Evolutionary conservation across 2,329 filamentous ascomycete species (phyloP), one percentile per base, ranked within the genome.

Genomic region (Karstenula rhodostoma): DNA sequence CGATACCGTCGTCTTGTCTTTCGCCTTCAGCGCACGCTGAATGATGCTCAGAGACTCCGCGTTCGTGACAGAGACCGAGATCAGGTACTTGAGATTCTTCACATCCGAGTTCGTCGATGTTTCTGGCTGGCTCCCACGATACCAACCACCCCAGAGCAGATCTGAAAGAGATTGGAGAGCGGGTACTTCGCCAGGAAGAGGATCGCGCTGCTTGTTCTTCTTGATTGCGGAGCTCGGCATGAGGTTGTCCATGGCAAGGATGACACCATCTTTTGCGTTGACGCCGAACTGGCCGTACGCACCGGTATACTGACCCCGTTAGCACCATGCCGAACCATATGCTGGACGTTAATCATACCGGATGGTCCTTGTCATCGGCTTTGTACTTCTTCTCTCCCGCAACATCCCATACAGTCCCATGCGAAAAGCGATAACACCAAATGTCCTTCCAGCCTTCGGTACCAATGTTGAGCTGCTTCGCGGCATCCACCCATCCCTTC

Each of bases 401-500:
- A 9, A 37, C 48, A 25, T 51, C 19, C 48, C 48, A 51, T 10
- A 23, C 9, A 15, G 48, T 23, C n/a, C 48, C 48, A 15, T 51
- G 48, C 19, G 29, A 37, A 10, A 51, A 51, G 4, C 32, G 48
- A 51, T 51, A 37, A 23, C 48, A 51, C 48, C 48, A 51, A n/a
- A 51, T 51, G 22, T 51, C 48, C 19, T 51, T 51, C 48, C 48
- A 37, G 9, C 48, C 48, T 23, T 51, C 48, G 10, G 32, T 51
- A 10, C 32, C 19, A 22, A 51, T 51, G 6, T 12, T 32, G 9
- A 51, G n/a, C n/a, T 51, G 32, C 32, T 51, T 51, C 32, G 48
- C 48, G 10, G 48, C 48, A 37, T 51, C 48, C 10, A 37, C 48
- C 48, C 48, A 51, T 5, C 48, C 48, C 48, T 51, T 51, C 10